A percentile compares a stretch with the other conserved stretches of the same genome.
phyloP scores from a whole-genome alignment of 257 asterid species.

The Lycium barbarum region DNA sequence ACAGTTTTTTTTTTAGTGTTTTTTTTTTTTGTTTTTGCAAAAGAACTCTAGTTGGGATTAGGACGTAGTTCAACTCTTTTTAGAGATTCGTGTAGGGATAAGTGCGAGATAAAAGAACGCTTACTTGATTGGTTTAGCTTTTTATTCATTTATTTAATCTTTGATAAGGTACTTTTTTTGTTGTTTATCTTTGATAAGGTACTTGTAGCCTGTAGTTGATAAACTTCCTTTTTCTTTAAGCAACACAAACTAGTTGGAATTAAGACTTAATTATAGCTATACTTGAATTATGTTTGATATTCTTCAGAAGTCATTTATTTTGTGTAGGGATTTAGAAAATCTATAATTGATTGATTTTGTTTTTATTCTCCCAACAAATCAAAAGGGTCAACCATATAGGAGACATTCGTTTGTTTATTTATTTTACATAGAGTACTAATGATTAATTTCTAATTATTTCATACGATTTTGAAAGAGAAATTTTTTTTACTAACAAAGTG shows the following conservation, averaged over 20 bases:
- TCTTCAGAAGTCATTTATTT: not conserved
- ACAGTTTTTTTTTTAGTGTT: not conserved
- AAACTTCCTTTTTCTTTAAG: not conserved
- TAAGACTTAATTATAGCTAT: not conserved
- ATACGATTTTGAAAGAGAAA: not conserved
- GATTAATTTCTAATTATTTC: not conserved
- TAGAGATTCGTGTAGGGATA: not conserved
- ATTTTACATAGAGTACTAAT: not conserved
- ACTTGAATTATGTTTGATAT: not conserved
- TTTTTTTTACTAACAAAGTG: not conserved
- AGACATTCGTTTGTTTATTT: conserved; percentile 14
- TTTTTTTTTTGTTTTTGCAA: not conserved
- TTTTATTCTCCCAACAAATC: not conserved
- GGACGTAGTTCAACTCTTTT: not conserved
- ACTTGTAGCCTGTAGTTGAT: not conserved
- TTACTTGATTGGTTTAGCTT: conserved; percentile 1
- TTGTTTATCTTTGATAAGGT: not conserved
- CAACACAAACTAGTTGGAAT: conserved; percentile 5
- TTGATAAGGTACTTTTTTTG: not conserved
- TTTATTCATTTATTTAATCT: not conserved
- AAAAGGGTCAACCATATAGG: not conserved
- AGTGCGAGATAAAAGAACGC: not conserved
- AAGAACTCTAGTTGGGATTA: not conserved
- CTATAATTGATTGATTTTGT: conserved; percentile 12
- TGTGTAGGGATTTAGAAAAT: not conserved